Conservation (phyloP, 78 protist species). For the Paulinella micropora region DNA sequence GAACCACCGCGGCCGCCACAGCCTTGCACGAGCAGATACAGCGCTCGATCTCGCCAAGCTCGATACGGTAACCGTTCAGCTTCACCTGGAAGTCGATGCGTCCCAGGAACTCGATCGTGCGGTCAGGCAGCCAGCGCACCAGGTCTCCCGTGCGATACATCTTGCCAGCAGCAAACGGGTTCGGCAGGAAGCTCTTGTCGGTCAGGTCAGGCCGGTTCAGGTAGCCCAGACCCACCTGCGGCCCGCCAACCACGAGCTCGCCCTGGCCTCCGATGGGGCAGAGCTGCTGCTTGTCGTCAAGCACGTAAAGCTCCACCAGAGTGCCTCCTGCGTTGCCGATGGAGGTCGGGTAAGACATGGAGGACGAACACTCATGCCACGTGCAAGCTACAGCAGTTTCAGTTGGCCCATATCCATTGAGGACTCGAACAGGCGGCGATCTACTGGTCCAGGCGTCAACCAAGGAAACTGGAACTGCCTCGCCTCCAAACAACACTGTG, state of each 20-base stretch:
- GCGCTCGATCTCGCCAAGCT: conserved; percentile 31
- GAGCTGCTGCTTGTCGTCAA: conserved; percentile 13
- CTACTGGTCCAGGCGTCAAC: not conserved
- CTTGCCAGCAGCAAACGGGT: not conserved
- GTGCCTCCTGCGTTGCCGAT: conserved; percentile 12
- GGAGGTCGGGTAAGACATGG: conserved; percentile 9
- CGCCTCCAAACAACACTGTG: conserved; percentile 6
- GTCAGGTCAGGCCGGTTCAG: conserved; percentile 17
- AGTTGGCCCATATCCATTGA: conserved; percentile 27
- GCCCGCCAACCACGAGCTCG: conserved; percentile 39
- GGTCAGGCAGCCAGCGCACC: conserved; percentile 1
- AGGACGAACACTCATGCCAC: not conserved
- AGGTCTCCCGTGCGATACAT: conserved; percentile 33
- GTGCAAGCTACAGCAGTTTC: conserved; percentile 17
- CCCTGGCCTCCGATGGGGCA: conserved; percentile 42
- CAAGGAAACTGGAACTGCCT: conserved; percentile 1
- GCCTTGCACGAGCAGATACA: not conserved
- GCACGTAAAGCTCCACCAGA: conserved; percentile 2
- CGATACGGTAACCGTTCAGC: conserved; percentile 33
- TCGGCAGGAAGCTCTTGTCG: not conserved
- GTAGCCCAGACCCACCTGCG: conserved; percentile 26
- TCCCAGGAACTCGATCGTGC: conserved; percentile 1
- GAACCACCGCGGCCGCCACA: not conserved
- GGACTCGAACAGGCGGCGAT: not conserved
- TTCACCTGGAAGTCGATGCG: conserved; percentile 27